Evolutionary conservation across 495 filamentous ascomycete genomes (phyloP).

Genomic region (Platismatia glauca): DNA sequence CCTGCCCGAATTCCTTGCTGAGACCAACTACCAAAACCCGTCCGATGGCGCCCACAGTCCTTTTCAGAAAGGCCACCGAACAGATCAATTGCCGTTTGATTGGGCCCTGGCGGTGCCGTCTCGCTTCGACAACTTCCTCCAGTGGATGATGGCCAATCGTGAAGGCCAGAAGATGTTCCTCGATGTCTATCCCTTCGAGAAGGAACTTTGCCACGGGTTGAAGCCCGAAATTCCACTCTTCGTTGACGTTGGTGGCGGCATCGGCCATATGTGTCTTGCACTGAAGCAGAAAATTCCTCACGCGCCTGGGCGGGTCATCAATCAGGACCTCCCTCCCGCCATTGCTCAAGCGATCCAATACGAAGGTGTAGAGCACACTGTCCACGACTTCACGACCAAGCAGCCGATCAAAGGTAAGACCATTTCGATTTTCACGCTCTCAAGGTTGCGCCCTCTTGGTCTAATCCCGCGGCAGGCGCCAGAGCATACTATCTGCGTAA

Average conservation of each 20-base stretch:
- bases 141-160: conserved; percentile 31
- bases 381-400: conserved; percentile 42
- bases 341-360: conserved; percentile 31
- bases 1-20: conserved; percentile 25
- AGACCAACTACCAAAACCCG: conserved; percentile 26
- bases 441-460: too few relatives aligned
- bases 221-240: conserved; percentile 28
- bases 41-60: conserved; percentile 18
- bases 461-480: too few relatives aligned
- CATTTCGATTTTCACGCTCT: too few relatives aligned
- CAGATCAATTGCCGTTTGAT: conserved; percentile 32
- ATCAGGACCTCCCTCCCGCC: conserved; percentile 44
- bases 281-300: conserved; percentile 37
- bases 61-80: conserved; percentile 36
- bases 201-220: conserved; percentile 3
- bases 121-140: conserved; percentile 31
- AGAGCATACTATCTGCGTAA: conserved; percentile 40
- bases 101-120: conserved; percentile 36
- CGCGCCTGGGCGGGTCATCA: conserved; percentile 37
- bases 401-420: conserved; percentile 43
- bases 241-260: conserved; percentile 49
- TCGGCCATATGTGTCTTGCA: conserved; percentile 43
- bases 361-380: conserved; percentile 38
- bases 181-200: conserved; percentile 18
- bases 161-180: conserved; percentile 30